Evolutionary conservation across 495 filamentous ascomycete species (phyloP).

Genomic region (Hypoxylon fragiforme): DNA sequence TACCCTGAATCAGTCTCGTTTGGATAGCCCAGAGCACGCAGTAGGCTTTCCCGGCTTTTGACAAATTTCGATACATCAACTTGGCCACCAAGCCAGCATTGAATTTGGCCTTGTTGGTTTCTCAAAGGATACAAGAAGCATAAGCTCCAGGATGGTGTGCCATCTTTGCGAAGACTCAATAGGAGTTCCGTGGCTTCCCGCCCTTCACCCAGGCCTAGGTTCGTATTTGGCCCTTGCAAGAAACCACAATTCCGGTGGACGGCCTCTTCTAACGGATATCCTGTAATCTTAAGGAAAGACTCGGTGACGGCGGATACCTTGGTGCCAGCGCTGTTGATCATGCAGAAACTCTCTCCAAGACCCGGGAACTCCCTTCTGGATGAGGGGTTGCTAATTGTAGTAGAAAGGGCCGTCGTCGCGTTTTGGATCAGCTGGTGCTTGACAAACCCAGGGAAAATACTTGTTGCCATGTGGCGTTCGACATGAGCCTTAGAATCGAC

Average conservation of each 20-base stretch:
- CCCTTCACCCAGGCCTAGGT: conserved; percentile 43
- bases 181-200: conserved; percentile 55
- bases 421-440: conserved; percentile 40
- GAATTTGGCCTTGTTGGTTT: conserved; percentile 45
- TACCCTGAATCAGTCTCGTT: conserved; percentile 2
- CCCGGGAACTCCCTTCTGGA: conserved; percentile 37
- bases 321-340: conserved; percentile 41
- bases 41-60: conserved; percentile 50
- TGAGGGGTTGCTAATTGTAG: conserved; percentile 4
- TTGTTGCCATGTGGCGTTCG: conserved; percentile 46
- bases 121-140: conserved; percentile 55
- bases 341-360: conserved; percentile 42
- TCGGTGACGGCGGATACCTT: conserved; percentile 54
- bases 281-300: conserved; percentile 52
- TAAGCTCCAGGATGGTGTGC: conserved; percentile 56
- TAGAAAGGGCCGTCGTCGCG: conserved; percentile 27
- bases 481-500: conserved; percentile 46
- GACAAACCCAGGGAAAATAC: conserved; percentile 56
- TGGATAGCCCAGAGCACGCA: conserved; percentile 49
- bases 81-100: conserved; percentile 58
- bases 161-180: conserved; percentile 54
- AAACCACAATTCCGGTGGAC: conserved; percentile 56
- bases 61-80: conserved; percentile 60
- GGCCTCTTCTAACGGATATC: conserved; percentile 51
- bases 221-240: conserved; percentile 51